Evolutionary conservation across 202 grass and related monocot species (phyloP), one percentile per base, ranked within the genome.

Genomic region (Carex arenaria): DNA sequence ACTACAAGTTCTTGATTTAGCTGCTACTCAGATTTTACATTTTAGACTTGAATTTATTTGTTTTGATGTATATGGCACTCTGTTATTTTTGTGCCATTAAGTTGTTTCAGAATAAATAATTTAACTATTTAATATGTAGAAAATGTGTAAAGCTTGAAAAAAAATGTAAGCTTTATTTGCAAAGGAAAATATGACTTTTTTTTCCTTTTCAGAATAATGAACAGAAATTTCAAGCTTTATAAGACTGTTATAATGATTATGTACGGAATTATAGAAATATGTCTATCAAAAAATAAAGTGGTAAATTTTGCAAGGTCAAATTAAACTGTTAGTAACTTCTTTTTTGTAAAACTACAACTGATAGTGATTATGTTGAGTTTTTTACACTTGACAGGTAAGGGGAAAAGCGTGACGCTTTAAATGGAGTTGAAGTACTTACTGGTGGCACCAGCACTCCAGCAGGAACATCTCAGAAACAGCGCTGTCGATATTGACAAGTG

Each of bases 401-500:
- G 7, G 63, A 68, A 67, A 82, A 32, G 64, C 80, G 23, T 82
- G 80, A 82, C 20, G 80, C 63, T 68, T 68, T 82, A 82, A 82
- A 82, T 82, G 36, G 7, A 43, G 40, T 11, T 13, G 49, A 68
- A 68, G 63, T 65, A 66, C 60, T 68, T 42, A 5, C 38, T 42
- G 79, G 62, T n/a, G 57, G 20, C 5, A 11, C 40, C 79, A 67
- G 42, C 64, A 53, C 5, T 5, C 40, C 79, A 67, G 42, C 64
- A 53, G 80, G 14, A 82, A 82, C 61, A 82, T 68, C 22, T 82
- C 80, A 55, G 80, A 65, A 63, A 63, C 18, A 52, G 45, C 80
- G 32, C 36, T 56, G 59, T 56, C 23, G 45, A 68, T 82, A 34
- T 3, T 82, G 63, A 67, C 42, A 67, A 32, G 14, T 76, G 72